phyloP scores from a whole-genome alignment of 1,284 basidiomycete genomes.

The Austropuccinia psidii region DNA sequence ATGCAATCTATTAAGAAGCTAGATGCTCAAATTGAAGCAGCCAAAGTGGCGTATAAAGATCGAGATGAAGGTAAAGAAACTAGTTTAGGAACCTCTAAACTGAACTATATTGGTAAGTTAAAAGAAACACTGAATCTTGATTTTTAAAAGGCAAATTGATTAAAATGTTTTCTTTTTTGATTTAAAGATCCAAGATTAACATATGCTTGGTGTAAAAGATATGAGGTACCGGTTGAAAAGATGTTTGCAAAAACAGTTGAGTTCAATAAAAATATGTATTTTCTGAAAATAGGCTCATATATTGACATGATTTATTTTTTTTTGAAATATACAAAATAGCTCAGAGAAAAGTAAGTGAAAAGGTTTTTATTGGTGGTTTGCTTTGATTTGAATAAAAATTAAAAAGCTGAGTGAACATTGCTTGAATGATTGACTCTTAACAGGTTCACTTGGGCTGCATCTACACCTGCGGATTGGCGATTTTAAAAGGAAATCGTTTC shows the following conservation, averaged over 20 bases:
- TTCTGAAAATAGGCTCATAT: not conserved
- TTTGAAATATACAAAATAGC: not conserved
- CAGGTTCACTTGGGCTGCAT: constrained; percentile 35
- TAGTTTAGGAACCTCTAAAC: constrained; percentile 75
- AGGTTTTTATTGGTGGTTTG: not conserved
- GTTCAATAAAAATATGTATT: not conserved
- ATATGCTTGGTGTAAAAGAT: constrained; percentile 54
- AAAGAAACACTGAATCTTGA: not conserved
- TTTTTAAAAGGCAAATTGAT: not conserved
- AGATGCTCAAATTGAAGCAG: constrained; percentile 68
- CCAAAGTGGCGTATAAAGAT: constrained; percentile 77
- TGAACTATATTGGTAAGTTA: constrained; percentile 50
- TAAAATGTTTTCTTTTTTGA: not conserved
- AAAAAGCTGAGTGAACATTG: not conserved
- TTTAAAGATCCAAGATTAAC: constrained; percentile 61
- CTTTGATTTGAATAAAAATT: not conserved
- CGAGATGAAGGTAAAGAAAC: constrained; percentile 89
- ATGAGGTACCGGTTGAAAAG: constrained; percentile 39
- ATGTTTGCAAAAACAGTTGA: constrained; percentile 40
- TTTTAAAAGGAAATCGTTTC: constrained; percentile 1
- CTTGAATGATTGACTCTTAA: not conserved
- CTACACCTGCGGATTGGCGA: constrained; percentile 17
- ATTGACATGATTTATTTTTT: not conserved
- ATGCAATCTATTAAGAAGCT: constrained; percentile 62
- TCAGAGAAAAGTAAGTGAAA: not conserved